phyloP scores from a whole-genome alignment of 352 stramenopile genomes.

The Pythium myriotylum region DNA sequence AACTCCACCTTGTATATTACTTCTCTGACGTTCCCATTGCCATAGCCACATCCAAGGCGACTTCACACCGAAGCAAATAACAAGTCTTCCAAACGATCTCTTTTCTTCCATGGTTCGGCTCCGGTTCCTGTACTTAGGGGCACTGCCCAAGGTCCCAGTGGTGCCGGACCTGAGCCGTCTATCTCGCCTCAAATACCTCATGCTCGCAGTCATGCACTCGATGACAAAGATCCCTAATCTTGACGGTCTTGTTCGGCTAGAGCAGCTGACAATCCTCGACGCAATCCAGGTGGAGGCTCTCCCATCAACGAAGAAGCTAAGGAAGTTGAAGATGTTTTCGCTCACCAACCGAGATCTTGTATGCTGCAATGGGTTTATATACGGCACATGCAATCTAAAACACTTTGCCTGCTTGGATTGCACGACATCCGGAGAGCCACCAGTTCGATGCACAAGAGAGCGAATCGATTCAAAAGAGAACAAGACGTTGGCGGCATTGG shows the following conservation, averaged over 20 bases:
- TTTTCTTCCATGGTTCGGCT: conserved; percentile 17
- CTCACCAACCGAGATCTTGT: conserved; percentile 2
- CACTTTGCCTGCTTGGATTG: conserved; percentile 14
- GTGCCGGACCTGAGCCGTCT: neutral
- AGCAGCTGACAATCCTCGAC: conserved; percentile 18
- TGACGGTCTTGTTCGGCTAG: conserved; percentile 6
- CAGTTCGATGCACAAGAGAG: conserved; percentile 4
- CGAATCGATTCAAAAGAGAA: neutral
- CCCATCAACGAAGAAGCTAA: neutral
- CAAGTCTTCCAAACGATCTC: neutral
- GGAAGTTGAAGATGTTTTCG: conserved; percentile 7
- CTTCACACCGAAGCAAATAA: conserved; percentile 1
- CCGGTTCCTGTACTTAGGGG: conserved; percentile 21
- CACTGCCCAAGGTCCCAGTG: neutral
- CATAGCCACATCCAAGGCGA: conserved; percentile 23
- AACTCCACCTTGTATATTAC: neutral
- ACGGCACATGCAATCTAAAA: conserved; percentile 14
- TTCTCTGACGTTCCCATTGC: neutral
- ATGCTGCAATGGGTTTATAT: conserved; percentile 28
- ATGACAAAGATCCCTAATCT: conserved; percentile 15
- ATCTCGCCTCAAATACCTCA: conserved; percentile 18
- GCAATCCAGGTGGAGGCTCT: neutral
- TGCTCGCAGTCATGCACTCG: conserved; percentile 14
- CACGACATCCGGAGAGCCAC: conserved; percentile 4
- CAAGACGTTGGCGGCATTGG: neutral